Conservation (phyloP, 75 land plant genomes). For the Sequoiadendron giganteum region DNA sequence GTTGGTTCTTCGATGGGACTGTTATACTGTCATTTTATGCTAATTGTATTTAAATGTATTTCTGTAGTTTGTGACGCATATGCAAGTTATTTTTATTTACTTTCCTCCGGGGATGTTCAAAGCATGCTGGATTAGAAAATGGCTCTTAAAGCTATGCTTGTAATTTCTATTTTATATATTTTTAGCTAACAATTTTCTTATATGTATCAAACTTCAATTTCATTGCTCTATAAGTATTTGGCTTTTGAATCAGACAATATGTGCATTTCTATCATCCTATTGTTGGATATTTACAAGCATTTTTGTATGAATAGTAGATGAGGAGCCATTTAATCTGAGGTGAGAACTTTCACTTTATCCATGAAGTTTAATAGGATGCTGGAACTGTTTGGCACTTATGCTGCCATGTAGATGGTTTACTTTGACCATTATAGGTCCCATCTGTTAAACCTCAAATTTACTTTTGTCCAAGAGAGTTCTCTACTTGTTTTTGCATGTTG, state of each 20-base stretch:
- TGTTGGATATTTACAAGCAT: not conserved
- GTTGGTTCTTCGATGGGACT: not conserved
- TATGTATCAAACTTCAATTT: not conserved
- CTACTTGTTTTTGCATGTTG: not conserved
- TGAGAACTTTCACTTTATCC: not conserved
- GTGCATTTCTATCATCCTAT: not conserved
- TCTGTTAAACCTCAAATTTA: not conserved
- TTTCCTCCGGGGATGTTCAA: not conserved
- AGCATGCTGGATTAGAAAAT: not conserved
- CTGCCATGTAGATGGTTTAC: not conserved
- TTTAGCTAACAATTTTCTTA: not conserved
- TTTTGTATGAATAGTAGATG: not conserved
- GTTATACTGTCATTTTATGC: not conserved
- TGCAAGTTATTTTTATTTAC: not conserved
- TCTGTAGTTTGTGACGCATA: not conserved
- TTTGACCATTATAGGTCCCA: not conserved
- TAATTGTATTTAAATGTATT: not conserved
- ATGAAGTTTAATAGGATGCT: not conserved
- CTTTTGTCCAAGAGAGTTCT: not conserved
- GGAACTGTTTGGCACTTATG: not conserved
- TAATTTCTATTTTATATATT: not conserved
- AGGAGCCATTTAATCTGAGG: not conserved
- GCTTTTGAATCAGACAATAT: not conserved
- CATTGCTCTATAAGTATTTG: not conserved
- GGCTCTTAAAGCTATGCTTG: not conserved